Base-by-base conservation (phyloP, 2,329 filamentous ascomycete genomes). In the Reticulascus tulasneorum region DNA sequence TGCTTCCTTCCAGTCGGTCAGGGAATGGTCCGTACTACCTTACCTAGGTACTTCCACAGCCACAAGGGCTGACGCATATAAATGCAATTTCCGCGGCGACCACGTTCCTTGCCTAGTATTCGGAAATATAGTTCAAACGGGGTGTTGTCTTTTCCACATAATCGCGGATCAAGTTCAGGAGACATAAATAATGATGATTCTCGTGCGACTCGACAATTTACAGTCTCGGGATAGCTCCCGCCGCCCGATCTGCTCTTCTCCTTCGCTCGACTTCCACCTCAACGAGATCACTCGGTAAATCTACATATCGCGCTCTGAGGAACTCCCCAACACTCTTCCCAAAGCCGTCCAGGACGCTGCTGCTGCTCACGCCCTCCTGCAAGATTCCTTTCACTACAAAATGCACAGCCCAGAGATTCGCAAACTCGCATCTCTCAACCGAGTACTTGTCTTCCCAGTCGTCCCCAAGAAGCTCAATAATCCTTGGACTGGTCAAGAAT, bases 311-410 rank as follows among this genome's bases (percentile, higher is more conserved):
- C 8, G 47, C 50, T 13, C 56, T 50, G 22, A 74, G 47, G 50
- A 67, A 75, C 54, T 75, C 71, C 11, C 61, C 67, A 47, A 75
- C 65, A 1, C 69, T 69, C 48, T 76, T 76, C 3, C 63, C 73
- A 45, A 75, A 63, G 3, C 61, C 58, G 51, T 75, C 71, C 15
- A 76, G 38, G 17, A 64, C 49, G 22, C 57, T 62, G 16, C 62
- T 69, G 38, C 67, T 69, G 45, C 69, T 73, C 1, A 75, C 66
- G 1, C 63, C 63, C 2, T 59, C 50, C 3, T 65, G 63, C 9
- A 71, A 43, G 15, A 66, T 58, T 3, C 65, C 67, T 38, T 64
- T 66, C 5, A 72, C 52, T 6, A 70, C 63, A 47, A 69, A 69
- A 40, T 73, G 61, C 11, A 72, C 60, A 1, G 64, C 63, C 26